A percentile compares a stretch with the other conserved stretches of the same genome.
These are phyloP conservation scores for Monascus ruber DNA, from an alignment of 2,329 filamentous ascomycete species.

Conservation along the genomic window DNA sequence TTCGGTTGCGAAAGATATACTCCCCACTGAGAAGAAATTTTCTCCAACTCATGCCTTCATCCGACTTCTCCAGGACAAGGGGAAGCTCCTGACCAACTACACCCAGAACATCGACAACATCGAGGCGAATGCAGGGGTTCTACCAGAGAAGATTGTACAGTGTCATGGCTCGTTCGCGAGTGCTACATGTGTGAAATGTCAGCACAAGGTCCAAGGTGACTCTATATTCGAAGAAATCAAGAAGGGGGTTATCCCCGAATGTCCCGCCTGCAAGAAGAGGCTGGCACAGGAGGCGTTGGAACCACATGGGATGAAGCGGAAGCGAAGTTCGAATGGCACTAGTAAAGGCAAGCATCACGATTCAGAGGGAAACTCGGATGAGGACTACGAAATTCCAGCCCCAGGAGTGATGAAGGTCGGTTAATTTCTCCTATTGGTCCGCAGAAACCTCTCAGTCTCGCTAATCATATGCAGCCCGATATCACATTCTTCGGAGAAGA, in stretches of 20 bases:
- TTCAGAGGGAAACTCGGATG: constrained; percentile 45
- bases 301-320: constrained; percentile 40
- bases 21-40: constrained; percentile 67
- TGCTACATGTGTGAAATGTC: constrained; percentile 77
- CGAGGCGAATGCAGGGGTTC: constrained; percentile 75
- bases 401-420: constrained; percentile 67
- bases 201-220: constrained; percentile 60
- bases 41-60: constrained; percentile 95
- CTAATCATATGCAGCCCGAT: constrained; percentile 50
- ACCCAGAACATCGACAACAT: constrained; percentile 98
- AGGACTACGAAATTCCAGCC: constrained; percentile 53
- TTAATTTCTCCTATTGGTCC: background rate
- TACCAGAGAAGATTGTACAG: constrained; percentile 73
- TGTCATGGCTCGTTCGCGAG: constrained; percentile 95
- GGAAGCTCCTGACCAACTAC: constrained; percentile 90
- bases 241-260: constrained; percentile 64
- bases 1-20: constrained; percentile 77
- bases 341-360: constrained; percentile 43
- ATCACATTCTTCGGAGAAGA: constrained; percentile 96
- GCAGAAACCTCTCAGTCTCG: background rate
- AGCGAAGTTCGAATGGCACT: constrained; percentile 38
- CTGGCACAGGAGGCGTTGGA: constrained; percentile 34
- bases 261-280: constrained; percentile 54
- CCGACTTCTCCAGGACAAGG: constrained; percentile 71
- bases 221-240: constrained; percentile 70